Percentiles rank a stretch among this genome's conserved stretches.
Conservation (phyloP, 306 rosid genomes). For the Dalbergia cultrata region DNA sequence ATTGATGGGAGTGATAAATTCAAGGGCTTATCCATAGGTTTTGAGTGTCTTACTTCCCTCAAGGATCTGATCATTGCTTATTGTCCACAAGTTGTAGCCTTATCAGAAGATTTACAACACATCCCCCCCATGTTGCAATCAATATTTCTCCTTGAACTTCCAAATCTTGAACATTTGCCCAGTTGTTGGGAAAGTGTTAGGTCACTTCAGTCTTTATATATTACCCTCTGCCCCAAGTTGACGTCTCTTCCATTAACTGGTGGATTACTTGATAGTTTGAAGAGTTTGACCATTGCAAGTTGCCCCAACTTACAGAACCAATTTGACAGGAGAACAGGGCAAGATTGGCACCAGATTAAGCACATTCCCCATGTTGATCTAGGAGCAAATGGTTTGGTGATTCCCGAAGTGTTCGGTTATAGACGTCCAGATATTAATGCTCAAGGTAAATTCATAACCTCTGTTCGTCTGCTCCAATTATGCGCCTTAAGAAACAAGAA, state of each 20-base stretch:
- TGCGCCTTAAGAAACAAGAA: too few species aligned
- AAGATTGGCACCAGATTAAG: neutral
- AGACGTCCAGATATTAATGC: too few species aligned
- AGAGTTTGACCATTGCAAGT: neutral
- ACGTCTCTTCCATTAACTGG: neutral
- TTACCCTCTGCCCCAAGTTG: neutral
- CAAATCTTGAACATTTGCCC: neutral
- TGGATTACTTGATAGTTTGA: neutral
- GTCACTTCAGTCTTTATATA: neutral
- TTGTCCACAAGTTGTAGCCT: neutral
- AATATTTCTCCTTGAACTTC: neutral
- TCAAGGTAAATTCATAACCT: too few species aligned
- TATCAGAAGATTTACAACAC: slow-evolving; percentile 5
- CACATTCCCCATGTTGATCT: neutral
- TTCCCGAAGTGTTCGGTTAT: too few species aligned
- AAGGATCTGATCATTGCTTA: neutral
- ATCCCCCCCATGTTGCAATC: neutral
- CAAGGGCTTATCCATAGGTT: neutral
- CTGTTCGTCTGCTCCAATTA: too few species aligned
- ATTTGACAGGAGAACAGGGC: neutral
- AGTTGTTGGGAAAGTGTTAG: neutral
- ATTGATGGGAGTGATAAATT: neutral
- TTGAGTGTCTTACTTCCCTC: slow-evolving; percentile 21
- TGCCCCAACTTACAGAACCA: neutral
- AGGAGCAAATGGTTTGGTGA: too few species aligned